Conservation (phyloP, 1,139 yeast species). For the Taphrina populina region DNA sequence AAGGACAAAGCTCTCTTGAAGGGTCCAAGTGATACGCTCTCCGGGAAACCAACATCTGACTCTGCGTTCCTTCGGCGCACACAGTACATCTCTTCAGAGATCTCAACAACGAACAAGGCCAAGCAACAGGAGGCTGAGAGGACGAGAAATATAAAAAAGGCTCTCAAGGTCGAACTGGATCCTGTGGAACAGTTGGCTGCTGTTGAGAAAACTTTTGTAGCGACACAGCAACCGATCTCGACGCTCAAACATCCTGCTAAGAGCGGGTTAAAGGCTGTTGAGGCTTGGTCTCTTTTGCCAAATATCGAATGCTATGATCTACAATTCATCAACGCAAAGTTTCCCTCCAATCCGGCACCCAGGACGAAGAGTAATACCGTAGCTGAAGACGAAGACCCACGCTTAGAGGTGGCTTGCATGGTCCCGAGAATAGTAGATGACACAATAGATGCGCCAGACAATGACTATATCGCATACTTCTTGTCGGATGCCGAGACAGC, state of each 20-base stretch:
- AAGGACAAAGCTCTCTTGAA: conserved; percentile 72
- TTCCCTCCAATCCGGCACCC: conserved; percentile 30
- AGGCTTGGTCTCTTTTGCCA: conserved; percentile 77
- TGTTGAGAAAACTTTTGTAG: conserved; percentile 75
- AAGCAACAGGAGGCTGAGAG: conserved; percentile 30
- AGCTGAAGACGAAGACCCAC: conserved; percentile 22
- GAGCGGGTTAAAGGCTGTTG: conserved; percentile 68
- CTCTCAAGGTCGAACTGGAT: conserved; percentile 44
- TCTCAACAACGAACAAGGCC: conserved; percentile 37
- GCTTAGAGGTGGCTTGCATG: conserved; percentile 27
- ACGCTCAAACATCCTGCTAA: conserved; percentile 65
- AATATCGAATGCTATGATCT: conserved; percentile 85
- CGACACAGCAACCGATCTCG: conserved; percentile 47
- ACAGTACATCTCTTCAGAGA: conserved; percentile 67
- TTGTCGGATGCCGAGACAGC: conserved; percentile 37
- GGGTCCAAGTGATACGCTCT: conserved; percentile 62
- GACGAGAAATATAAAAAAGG: conserved; percentile 14
- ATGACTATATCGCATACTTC: conserved; percentile 38
- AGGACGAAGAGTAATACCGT: conserved; percentile 26
- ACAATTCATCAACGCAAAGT: conserved; percentile 31
- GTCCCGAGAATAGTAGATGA: conserved; percentile 26
- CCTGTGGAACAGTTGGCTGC: conserved; percentile 63
- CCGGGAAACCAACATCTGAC: conserved; percentile 49
- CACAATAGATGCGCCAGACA: conserved; percentile 37
- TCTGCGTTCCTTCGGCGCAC: conserved; percentile 92